Evolutionary conservation across 139 green algal species (phyloP), one percentile per base, ranked within the genome.

Genomic region (Tetradesmus obliquus): DNA sequence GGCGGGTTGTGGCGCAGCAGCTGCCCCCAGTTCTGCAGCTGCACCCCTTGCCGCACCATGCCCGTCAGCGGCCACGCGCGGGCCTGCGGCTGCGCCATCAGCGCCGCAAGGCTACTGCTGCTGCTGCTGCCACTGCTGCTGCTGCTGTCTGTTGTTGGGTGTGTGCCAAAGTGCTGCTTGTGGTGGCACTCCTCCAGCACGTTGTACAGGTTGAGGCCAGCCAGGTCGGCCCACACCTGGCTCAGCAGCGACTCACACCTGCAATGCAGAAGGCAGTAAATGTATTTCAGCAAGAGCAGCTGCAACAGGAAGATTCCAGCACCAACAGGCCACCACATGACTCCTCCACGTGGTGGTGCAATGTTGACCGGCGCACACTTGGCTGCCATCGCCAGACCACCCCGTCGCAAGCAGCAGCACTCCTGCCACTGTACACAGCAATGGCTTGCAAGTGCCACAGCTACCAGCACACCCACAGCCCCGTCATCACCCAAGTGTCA

Each of bases 131-230:
- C 1, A 53, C 84, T 88, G 66, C 79, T 80, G 58, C 80, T 86
- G 71, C 81, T 83, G 84, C 87, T 45, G 71, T 19, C 15, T 72
- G 54, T 79, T 80, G 66, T 72, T 62, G 80, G 89, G 24, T 45
- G 32, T 45, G 32, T 45, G 32, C 32, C 32, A 45, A 45, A 45
- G 32, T 84, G 19, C 53, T 45, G 24, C 80, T 54, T 72, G 87
- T 95, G 94, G 93, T 94, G 96, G 84, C 95, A 97, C 0, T 91
- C 54, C 82, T 94, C 82, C 54, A 97, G 93, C 5, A 97, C 92
- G 92, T 97, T 93, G 76, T 97, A 97, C 0, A 97, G 76, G 84
- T 84, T 89, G 82, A 89, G 57, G 2, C 62, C 13, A 7, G 66
- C 57, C 66, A 83, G 79, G 1, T 69, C 80, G 19, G 19, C 4